phyloP scores from a whole-genome alignment of 2,329 filamentous ascomycete genomes.

The Penicillium hordei region DNA sequence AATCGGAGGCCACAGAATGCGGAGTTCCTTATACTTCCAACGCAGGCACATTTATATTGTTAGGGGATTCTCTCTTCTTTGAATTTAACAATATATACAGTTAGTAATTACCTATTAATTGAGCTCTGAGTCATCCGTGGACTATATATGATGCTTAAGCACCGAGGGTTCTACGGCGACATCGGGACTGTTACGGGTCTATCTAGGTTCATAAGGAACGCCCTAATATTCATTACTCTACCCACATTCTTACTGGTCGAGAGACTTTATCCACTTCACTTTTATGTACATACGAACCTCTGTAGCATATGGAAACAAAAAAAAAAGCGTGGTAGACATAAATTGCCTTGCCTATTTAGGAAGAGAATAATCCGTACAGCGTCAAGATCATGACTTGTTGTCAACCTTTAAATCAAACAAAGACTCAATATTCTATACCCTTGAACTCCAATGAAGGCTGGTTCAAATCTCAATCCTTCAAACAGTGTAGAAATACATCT shows the following conservation, averaged over 20 bases:
- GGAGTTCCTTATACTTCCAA: slow-evolving; percentile 5
- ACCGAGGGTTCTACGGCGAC: not conserved
- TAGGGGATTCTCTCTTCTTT: not conserved
- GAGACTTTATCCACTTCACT: not conserved
- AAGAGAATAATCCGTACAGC: not conserved
- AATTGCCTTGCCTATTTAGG: not conserved
- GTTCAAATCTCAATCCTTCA: too few relatives aligned
- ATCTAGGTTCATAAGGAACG: not conserved
- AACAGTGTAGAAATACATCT: too few relatives aligned
- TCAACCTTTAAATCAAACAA: not conserved
- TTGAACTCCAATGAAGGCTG: too few relatives aligned
- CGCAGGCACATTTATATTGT: not conserved
- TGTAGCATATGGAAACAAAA: not conserved
- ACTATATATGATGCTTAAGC: not conserved
- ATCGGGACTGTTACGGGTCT: not conserved
- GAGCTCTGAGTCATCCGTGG: not conserved
- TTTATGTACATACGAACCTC: not conserved
- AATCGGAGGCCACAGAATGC: slow-evolving; percentile 8
- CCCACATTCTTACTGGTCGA: not conserved
- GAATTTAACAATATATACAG: not conserved
- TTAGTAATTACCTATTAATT: not conserved
- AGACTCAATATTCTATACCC: too few relatives aligned
- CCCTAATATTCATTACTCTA: not conserved
- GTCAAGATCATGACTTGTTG: not conserved
- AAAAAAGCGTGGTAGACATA: not conserved